These are phyloP conservation scores for Annulohypoxylon bovei DNA, from an alignment of 495 filamentous ascomycete genomes.

Conservation along the genomic window DNA sequence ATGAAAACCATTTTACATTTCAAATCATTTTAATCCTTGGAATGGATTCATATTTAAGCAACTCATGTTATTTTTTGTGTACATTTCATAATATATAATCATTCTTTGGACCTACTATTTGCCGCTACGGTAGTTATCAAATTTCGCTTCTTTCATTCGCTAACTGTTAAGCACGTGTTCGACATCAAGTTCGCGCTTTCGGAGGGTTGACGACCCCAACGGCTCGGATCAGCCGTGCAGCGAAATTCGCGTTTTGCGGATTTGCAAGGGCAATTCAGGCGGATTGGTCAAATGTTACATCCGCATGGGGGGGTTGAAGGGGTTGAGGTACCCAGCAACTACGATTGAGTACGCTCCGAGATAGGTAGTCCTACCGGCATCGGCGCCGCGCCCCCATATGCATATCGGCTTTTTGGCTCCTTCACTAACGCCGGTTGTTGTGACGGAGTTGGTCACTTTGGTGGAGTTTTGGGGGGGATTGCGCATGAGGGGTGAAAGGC, in stretches of 20 bases:
- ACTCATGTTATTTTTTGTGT: no score
- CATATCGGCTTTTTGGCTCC: constrained; percentile 5
- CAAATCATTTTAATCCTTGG: no score
- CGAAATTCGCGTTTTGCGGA: constrained; percentile 4
- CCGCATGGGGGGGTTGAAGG: constrained; percentile 16
- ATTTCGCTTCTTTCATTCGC: background rate
- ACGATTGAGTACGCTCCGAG: constrained; percentile 13
- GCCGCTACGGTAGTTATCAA: background rate
- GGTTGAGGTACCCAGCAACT: background rate
- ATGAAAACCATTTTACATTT: no score
- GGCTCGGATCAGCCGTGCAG: constrained; percentile 35
- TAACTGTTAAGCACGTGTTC: constrained; percentile 1
- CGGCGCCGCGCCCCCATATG: constrained; percentile 27
- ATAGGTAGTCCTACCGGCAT: constrained; percentile 34
- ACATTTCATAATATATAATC: no score
- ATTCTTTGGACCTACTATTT: no score
- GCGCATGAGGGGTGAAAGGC: background rate
- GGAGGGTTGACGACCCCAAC: constrained; percentile 28
- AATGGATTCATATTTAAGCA: no score
- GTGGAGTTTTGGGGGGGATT: background rate
- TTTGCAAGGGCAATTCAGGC: constrained; percentile 40
- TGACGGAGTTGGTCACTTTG: background rate
- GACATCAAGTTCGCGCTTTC: background rate
- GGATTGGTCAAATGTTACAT: constrained; percentile 31
- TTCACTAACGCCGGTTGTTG: constrained; percentile 3